Conservation (phyloP, 106 monocot species). For the Dendrobium chrysotoxum region DNA sequence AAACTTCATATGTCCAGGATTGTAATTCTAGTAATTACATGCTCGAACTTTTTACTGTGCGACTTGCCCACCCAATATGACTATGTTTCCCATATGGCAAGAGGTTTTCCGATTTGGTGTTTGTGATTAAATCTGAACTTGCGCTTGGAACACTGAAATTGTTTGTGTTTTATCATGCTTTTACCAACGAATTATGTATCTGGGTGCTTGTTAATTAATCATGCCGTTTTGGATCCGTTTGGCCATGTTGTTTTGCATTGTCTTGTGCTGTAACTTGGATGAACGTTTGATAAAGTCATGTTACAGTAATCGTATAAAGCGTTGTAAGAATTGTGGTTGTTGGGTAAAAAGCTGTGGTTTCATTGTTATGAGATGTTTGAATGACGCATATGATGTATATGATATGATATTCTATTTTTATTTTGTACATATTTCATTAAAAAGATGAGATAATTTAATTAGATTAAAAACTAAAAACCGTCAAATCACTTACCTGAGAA, state of each 20-base stretch:
- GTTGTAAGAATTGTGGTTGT: neutral
- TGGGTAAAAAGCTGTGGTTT: neutral
- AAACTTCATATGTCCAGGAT: no score
- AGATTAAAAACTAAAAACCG: neutral
- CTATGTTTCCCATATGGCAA: no score
- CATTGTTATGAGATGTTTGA: neutral
- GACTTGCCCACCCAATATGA: no score
- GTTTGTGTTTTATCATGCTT: no score
- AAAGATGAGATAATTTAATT: neutral
- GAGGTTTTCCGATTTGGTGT: no score
- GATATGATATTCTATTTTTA: neutral
- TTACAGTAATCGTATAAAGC: neutral
- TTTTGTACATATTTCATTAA: neutral
- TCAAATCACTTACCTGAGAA: neutral
- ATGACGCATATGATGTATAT: neutral
- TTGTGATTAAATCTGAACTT: no score
- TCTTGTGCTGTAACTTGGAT: neutral
- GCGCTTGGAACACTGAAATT: no score
- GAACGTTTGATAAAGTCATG: neutral
- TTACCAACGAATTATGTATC: no score
- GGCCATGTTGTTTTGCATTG: neutral
- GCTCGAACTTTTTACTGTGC: no score
- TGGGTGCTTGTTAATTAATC: no score
- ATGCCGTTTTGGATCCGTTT: no score
- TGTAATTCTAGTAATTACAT: no score